A percentile compares a stretch with the other conserved stretches of the same genome.
Evolutionary conservation across 768 basidiomycete species (phyloP).

Genomic region (Myochromella boudieri): DNA sequence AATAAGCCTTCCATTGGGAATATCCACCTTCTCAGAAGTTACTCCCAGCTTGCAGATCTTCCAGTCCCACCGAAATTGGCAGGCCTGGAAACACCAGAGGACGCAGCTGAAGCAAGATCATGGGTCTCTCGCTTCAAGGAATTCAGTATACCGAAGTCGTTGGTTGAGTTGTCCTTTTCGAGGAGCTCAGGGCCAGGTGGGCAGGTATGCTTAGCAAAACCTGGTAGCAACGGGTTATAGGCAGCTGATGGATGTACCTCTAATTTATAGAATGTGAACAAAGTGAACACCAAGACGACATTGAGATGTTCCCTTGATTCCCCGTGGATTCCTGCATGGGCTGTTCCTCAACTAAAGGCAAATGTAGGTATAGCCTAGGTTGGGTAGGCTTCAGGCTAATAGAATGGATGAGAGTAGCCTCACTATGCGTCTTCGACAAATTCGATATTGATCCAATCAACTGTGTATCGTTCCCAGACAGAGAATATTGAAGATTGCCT

Average conservation of each 20-base stretch:
- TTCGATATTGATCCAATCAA: conserved; percentile 70
- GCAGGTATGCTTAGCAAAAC: conserved; percentile 49
- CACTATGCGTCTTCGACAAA: conserved; percentile 68
- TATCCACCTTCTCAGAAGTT: conserved; percentile 2
- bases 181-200: conserved; percentile 86
- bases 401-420: conserved; percentile 38
- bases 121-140: conserved; percentile 56
- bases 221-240: no score
- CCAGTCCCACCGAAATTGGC: conserved; percentile 44
- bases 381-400: not conserved
- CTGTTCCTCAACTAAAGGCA: conserved; percentile 41
- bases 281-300: conserved; percentile 82
- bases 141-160: conserved; percentile 43
- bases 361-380: conserved; percentile 43
- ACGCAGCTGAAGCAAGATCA: conserved; percentile 44
- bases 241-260: not conserved
- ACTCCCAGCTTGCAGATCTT: conserved; percentile 20
- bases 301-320: conserved; percentile 57
- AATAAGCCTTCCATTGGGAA: no score
- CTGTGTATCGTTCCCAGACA: conserved; percentile 70
- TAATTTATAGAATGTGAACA: conserved; percentile 72
- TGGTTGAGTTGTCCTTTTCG: conserved; percentile 67
- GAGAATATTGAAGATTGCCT: conserved; percentile 76
- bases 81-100: conserved; percentile 35
- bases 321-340: conserved; percentile 73